Evolutionary conservation across 2,329 filamentous ascomycete species (phyloP), one percentile per base, ranked within the genome.

Genomic region (Colletotrichum tofieldiae): DNA sequence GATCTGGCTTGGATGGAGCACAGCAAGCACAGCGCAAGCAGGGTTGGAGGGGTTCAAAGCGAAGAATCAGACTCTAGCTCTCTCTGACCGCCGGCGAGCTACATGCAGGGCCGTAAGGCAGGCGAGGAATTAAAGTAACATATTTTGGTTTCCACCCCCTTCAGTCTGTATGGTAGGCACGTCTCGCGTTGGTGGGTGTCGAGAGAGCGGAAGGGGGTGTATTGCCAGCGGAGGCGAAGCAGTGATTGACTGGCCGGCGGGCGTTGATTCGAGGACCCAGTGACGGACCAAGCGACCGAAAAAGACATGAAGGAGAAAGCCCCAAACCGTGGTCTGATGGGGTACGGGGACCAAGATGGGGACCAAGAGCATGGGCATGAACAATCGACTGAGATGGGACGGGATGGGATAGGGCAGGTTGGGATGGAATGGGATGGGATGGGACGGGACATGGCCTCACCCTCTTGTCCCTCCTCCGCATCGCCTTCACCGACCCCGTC

Each of bases 281-380:
- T 51, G 26, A 43, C 35, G 45, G 43, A 62, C 60, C 54, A 58
- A 55, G 67, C 52, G 56, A 51, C 32, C 41, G 35, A 59, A 5
- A 29, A 43, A 32, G 52, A 61, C 68, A 49, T 47, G 55, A 35
- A 51, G 58, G 47, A 67, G 58, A 62, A 63, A 32, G 59, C n/a
- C 59, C 65, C 51, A 58, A 72, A 54, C 65, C 58, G 59, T 68
- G 65, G 58, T 68, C 29, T 64, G 65, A 67, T 72, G 65, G 69
- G 43, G 69, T 69, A 64, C 62, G 65, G 65, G 65, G 65, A 68
- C 54, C 56, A 63, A 59, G 58, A 72, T 63, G 65, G 65, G 52
- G 69, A 45, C 55, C 16, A 39, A n/a, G 49, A 18, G 55, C 62
- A 67, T 71, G 67, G 67, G 56, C 64, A 56, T 60, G 52, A 47